phyloP scores from a whole-genome alignment of 345 rosid genomes.

The Pugionium cornutum region DNA sequence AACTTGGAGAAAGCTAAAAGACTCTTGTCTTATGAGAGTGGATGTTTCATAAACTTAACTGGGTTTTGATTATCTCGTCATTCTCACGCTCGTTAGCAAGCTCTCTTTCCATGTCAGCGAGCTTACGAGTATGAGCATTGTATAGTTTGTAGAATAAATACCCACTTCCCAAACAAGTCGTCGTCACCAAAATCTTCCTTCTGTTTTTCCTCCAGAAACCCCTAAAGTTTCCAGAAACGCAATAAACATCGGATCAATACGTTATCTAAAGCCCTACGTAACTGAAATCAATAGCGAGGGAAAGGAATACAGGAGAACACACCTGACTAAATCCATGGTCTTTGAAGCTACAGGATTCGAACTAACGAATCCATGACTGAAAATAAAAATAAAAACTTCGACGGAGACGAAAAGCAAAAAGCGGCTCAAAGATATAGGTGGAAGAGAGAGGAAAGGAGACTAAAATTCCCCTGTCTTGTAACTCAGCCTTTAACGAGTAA shows the following conservation, averaged over 20 bases:
- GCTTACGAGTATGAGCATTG: constrained; percentile 60
- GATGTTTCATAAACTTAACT: constrained; percentile 47
- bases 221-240: constrained; percentile 37
- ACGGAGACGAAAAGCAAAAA: no score
- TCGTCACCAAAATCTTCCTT: constrained; percentile 69
- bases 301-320: neutral
- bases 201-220: constrained; percentile 84
- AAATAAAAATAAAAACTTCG: no score
- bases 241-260: constrained; percentile 32
- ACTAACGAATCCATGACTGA: constrained; percentile 21
- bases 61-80: constrained; percentile 81
- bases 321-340: constrained; percentile 43
- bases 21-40: constrained; percentile 10
- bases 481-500: no score
- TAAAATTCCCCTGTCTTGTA: neutral
- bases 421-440: no score
- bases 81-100: constrained; percentile 56
- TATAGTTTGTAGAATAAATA: constrained; percentile 72
- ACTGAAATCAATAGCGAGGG: constrained; percentile 15
- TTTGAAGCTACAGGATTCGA: constrained; percentile 26
- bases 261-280: constrained; percentile 15
- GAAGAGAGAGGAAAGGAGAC: neutral
- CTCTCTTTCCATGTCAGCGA: constrained; percentile 67
- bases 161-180: constrained; percentile 86
- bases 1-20: neutral